Evolutionary conservation across 2,329 filamentous ascomycete species (phyloP).

Genomic region (Ceratocystiopsis sp.): DNA sequence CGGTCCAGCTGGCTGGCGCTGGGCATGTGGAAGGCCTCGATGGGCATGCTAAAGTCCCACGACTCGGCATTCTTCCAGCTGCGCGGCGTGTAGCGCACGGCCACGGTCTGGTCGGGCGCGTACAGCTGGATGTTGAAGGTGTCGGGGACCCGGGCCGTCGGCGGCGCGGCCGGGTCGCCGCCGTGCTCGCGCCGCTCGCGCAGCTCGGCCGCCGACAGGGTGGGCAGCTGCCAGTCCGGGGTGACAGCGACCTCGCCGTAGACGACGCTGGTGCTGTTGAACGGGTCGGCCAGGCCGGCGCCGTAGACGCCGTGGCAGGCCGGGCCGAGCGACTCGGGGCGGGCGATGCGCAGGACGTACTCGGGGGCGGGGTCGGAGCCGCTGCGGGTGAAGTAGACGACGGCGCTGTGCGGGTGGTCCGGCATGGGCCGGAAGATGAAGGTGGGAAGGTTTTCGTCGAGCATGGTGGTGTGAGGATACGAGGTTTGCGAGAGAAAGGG

Average conservation of each 20-base stretch:
- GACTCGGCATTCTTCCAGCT: slow-evolving; percentile 58
- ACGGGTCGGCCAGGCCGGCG: slow-evolving; percentile 67
- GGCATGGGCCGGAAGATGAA: slow-evolving; percentile 37
- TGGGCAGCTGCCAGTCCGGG: slow-evolving; percentile 74
- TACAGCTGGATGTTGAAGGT: slow-evolving; percentile 78
- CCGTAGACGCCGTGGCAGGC: slow-evolving; percentile 71
- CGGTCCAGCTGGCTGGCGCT: slow-evolving; percentile 65
- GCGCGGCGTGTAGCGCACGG: slow-evolving; percentile 52
- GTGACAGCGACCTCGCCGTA: slow-evolving; percentile 74
- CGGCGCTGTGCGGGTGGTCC: slow-evolving; percentile 36
- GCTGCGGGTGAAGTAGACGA: slow-evolving; percentile 47
- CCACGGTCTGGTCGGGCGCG: slow-evolving; percentile 74
- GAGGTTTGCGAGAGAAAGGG: background rate
- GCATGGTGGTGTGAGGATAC: slow-evolving; percentile 35
- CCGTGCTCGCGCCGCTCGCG: slow-evolving; percentile 29
- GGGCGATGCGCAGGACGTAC: slow-evolving; percentile 63
- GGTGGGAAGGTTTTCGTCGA: slow-evolving; percentile 85
- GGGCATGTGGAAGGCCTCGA: slow-evolving; percentile 66
- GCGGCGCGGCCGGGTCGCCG: slow-evolving; percentile 34
- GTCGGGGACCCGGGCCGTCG: slow-evolving; percentile 58
- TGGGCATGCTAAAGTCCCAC: slow-evolving; percentile 89
- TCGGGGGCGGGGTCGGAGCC: slow-evolving; percentile 65
- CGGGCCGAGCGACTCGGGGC: slow-evolving; percentile 42
- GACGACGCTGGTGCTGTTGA: slow-evolving; percentile 54
- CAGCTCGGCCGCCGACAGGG: slow-evolving; percentile 64